A percentile compares a stretch with the other conserved stretches of the same genome.
Conservation (phyloP, 139 green algal genomes). For the Nannochloris sp. region DNA sequence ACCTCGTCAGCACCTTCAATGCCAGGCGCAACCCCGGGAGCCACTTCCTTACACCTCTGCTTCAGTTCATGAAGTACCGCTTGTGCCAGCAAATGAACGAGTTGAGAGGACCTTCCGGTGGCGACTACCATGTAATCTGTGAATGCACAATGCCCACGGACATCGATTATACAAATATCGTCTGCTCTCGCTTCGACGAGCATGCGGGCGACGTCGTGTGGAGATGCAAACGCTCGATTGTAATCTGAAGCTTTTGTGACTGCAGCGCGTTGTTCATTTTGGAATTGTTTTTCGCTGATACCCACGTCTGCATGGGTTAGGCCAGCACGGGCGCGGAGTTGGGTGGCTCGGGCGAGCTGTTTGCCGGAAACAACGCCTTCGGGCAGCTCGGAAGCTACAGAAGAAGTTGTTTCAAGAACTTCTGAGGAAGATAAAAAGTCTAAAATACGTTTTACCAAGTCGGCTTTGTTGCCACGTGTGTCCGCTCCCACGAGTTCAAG, state of each 20-base stretch:
- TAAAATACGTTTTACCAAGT: conserved; percentile 19
- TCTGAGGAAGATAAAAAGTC: background rate
- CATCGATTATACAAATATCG: conserved; percentile 26
- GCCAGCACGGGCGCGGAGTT: background rate
- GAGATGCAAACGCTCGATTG: background rate
- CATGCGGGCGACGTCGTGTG: background rate
- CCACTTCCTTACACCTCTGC: conserved; percentile 23
- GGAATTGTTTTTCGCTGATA: background rate
- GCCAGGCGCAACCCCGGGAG: conserved; percentile 19
- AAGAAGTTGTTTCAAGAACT: background rate
- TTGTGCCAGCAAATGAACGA: conserved; percentile 12
- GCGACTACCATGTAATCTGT: conserved; percentile 33
- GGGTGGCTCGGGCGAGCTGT: background rate
- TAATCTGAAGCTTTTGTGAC: background rate
- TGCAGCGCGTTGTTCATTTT: background rate
- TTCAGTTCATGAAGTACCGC: conserved; percentile 27
- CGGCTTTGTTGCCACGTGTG: conserved; percentile 19
- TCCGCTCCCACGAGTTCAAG: conserved; percentile 12
- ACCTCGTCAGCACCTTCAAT: conserved; percentile 18
- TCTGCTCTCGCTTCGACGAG: conserved; percentile 14
- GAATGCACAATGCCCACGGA: conserved; percentile 19
- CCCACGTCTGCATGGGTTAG: background rate
- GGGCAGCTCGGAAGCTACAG: background rate
- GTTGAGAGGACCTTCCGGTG: conserved; percentile 11
- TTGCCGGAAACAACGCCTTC: background rate